Conservation (phyloP, 768 basidiomycete genomes). For the Leucocoprinus sp. region DNA sequence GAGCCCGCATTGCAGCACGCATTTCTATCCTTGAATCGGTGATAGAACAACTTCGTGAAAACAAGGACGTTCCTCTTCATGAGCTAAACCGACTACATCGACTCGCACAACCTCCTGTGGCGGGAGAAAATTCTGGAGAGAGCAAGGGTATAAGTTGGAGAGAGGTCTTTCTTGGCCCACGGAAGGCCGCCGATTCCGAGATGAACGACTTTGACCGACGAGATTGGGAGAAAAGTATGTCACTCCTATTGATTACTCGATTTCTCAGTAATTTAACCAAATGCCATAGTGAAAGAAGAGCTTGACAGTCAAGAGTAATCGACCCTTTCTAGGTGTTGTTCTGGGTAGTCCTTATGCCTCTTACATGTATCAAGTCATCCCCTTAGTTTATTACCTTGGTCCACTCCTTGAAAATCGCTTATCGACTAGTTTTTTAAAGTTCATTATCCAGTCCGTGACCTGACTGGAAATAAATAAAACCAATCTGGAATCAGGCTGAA, state of each 20-base stretch:
- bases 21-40: slow-evolving; percentile 58
- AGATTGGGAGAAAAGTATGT: slow-evolving; percentile 32
- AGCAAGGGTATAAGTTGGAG: slow-evolving; percentile 34
- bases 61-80: slow-evolving; percentile 31
- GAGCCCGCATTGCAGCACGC: slow-evolving; percentile 45
- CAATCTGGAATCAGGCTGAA: no score
- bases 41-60: slow-evolving; percentile 36
- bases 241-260: neutral
- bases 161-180: slow-evolving; percentile 40
- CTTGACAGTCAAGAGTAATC: neutral
- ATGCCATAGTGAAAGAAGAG: slow-evolving; percentile 9
- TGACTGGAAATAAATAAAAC: no score
- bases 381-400: no score
- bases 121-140: neutral
- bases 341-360: no score
- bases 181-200: slow-evolving; percentile 18
- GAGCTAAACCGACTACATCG: slow-evolving; percentile 49
- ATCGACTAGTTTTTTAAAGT: no score
- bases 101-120: slow-evolving; percentile 32
- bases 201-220: slow-evolving; percentile 30
- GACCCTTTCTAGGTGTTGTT: no score
- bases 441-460: no score
- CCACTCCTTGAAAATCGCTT: no score
- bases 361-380: no score
- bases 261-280: neutral